Percentiles rank a stretch among this genome's conserved stretches.
These are phyloP conservation scores for Thermothelomyces thermophilus DNA, from an alignment of 2,329 filamentous ascomycete genomes.

Conservation along the genomic window DNA sequence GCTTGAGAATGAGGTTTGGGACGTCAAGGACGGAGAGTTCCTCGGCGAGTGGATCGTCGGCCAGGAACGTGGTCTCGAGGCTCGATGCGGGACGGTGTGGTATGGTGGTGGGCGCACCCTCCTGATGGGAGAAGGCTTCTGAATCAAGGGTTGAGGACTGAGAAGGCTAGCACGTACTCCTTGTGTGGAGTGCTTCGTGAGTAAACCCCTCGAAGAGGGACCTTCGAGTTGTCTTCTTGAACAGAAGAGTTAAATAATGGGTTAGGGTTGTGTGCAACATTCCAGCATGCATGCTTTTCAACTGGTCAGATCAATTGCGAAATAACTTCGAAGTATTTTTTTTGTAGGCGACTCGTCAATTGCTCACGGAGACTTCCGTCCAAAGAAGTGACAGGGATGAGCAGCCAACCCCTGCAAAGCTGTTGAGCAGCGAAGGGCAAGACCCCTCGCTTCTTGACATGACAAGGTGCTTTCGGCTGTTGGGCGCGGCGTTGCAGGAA, in stretches of 20 bases:
- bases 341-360: too few species aligned
- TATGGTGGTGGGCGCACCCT: constrained; percentile 78
- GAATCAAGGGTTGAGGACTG: constrained; percentile 1
- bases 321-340: too few species aligned
- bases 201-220: too few species aligned
- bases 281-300: too few species aligned
- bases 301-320: too few species aligned
- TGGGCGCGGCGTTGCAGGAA: neutral
- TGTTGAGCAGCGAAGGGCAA: neutral
- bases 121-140: constrained; percentile 55
- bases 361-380: too few species aligned
- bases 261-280: constrained; percentile 3
- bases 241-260: neutral
- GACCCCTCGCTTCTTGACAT: neutral
- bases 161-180: neutral
- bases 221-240: too few species aligned
- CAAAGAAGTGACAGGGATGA: neutral
- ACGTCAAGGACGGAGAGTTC: constrained; percentile 37
- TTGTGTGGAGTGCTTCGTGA: too few species aligned
- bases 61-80: constrained; percentile 73
- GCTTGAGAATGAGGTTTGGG: constrained; percentile 67
- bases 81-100: constrained; percentile 71
- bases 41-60: constrained; percentile 80
- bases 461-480: too few species aligned
- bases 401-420: constrained; percentile 1